Percentiles rank a stretch among this genome's conserved stretches.
Evolutionary conservation across 371 early-diverging fungal species (phyloP).

Genomic region (Mucor piriformis): DNA sequence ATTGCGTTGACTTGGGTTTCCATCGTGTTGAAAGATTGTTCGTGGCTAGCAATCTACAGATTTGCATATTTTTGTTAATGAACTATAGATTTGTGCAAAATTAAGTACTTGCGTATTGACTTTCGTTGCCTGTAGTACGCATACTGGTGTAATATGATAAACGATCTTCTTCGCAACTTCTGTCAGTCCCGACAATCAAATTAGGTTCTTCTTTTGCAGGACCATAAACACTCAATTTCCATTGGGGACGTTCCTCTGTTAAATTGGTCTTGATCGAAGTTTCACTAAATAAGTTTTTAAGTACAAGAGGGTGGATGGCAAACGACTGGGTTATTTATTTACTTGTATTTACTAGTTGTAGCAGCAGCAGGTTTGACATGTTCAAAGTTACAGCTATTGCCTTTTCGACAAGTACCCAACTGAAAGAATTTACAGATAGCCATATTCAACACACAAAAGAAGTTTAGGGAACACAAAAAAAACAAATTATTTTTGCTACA

Average conservation of each 20-base stretch:
- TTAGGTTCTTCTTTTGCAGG: slow-evolving; percentile 72
- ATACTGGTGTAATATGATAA: slow-evolving; percentile 50
- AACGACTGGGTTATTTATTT: slow-evolving; percentile 1
- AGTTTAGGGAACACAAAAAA: not conserved
- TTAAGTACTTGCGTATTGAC: slow-evolving; percentile 43
- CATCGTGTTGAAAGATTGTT: slow-evolving; percentile 30
- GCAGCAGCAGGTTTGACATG: slow-evolving; percentile 31
- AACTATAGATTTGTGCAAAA: not conserved
- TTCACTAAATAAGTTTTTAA: slow-evolving; percentile 29
- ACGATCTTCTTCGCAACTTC: slow-evolving; percentile 63
- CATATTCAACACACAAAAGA: slow-evolving; percentile 17
- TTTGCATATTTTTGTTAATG: not conserved
- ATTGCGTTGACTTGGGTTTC: slow-evolving; percentile 42
- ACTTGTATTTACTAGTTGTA: slow-evolving; percentile 39
- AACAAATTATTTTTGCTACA: not conserved
- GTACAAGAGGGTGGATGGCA: no score
- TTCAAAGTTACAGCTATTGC: slow-evolving; percentile 49
- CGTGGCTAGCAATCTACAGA: slow-evolving; percentile 28
- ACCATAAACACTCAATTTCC: slow-evolving; percentile 57
- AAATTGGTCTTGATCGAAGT: slow-evolving; percentile 45
- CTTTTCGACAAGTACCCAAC: slow-evolving; percentile 49
- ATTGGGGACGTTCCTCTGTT: slow-evolving; percentile 51
- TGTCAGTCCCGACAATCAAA: slow-evolving; percentile 59
- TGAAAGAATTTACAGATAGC: slow-evolving; percentile 52
- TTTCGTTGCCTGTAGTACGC: slow-evolving; percentile 34